Evolutionary conservation across 306 rosid genomes (phyloP).

Genomic region (Purshia tridentata): DNA sequence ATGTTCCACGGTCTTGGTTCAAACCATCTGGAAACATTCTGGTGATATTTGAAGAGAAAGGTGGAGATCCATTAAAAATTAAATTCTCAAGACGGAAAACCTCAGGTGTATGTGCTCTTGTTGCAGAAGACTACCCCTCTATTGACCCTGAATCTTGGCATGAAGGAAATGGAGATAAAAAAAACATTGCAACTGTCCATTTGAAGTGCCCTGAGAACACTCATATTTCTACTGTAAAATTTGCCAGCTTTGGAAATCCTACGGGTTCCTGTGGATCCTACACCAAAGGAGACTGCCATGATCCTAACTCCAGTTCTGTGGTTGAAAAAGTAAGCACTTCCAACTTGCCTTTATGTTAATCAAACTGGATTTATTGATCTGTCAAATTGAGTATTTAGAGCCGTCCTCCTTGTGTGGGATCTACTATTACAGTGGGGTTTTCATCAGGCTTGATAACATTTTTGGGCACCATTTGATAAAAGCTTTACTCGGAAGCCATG

Average conservation of each 20-base stretch:
- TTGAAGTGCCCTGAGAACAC: constrained; percentile 59
- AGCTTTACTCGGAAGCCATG: background rate
- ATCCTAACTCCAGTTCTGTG: constrained; percentile 55
- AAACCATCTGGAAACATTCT: constrained; percentile 80
- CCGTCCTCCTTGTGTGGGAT: background rate
- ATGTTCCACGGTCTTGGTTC: constrained; percentile 96
- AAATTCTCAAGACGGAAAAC: constrained; percentile 52
- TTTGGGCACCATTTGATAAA: background rate
- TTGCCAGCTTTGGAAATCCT: constrained; percentile 86
- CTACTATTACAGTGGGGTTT: too few species aligned
- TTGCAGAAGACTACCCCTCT: constrained; percentile 64
- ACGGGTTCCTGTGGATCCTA: constrained; percentile 78
- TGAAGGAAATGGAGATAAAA: constrained; percentile 25
- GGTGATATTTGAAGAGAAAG: constrained; percentile 87
- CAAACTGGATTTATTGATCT: background rate
- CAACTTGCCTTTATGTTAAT: background rate
- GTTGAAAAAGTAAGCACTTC: constrained; percentile 61
- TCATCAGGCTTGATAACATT: background rate
- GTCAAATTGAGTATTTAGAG: background rate
- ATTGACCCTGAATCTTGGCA: constrained; percentile 42
- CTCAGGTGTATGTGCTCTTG: constrained; percentile 54
- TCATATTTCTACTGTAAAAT: constrained; percentile 48
- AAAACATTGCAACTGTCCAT: constrained; percentile 35
- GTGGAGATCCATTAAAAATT: constrained; percentile 77
- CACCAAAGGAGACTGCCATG: constrained; percentile 66